phyloP scores from a whole-genome alignment of 2,329 filamentous ascomycete genomes.

The Fusarium decemcellulare region DNA sequence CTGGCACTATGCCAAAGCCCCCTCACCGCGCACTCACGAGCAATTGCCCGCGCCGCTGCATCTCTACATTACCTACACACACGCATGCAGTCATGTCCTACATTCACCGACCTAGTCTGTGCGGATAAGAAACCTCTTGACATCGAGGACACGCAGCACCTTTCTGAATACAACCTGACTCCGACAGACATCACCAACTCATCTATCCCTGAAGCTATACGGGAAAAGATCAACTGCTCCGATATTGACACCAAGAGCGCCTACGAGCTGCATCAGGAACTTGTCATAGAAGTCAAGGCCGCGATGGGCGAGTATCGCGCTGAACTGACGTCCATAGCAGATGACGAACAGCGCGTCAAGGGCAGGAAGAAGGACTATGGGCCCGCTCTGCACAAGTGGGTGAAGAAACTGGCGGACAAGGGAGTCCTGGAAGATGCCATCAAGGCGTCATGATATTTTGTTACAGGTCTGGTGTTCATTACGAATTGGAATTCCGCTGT shows the following conservation, averaged over 20 bases:
- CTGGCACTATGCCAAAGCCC: conserved; percentile 81
- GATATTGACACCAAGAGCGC: conserved; percentile 44
- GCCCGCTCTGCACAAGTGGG: conserved; percentile 77
- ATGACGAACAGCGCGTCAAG: conserved; percentile 66
- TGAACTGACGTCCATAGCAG: conserved; percentile 61
- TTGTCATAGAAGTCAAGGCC: conserved; percentile 58
- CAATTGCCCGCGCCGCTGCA: conserved; percentile 60
- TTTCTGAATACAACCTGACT: conserved; percentile 51
- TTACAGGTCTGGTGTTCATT: not conserved
- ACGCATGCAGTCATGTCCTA: conserved; percentile 41
- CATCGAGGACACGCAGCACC: conserved; percentile 37
- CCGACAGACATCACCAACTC: conserved; percentile 43
- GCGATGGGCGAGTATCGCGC: conserved; percentile 62
- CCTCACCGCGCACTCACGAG: conserved; percentile 62
- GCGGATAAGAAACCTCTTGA: conserved; percentile 42
- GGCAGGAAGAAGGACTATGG: conserved; percentile 77
- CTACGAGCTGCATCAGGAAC: conserved; percentile 53
- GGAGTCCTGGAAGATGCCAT: conserved; percentile 67
- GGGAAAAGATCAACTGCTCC: conserved; percentile 25
- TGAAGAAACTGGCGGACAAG: conserved; percentile 77
- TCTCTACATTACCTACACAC: conserved; percentile 56
- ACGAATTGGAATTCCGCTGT: not conserved
- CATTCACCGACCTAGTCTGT: conserved; percentile 42
- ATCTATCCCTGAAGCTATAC: conserved; percentile 31
- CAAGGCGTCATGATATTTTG: conserved; percentile 35